phyloP scores from a whole-genome alignment of 768 basidiomycete genomes.

The Sistotremastrum suecicum region DNA sequence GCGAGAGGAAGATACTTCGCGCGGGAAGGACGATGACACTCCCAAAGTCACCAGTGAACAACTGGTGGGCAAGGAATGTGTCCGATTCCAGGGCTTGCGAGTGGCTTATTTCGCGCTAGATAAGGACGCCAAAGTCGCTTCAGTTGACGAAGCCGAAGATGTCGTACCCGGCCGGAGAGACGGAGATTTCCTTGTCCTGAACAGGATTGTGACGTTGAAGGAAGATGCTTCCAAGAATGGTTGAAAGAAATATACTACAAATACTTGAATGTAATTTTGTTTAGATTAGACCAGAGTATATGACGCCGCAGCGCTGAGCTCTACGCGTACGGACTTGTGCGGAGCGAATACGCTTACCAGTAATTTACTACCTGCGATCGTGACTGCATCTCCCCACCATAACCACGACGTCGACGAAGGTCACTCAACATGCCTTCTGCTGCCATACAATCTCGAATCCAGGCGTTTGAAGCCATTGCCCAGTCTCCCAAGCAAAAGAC shows the following conservation, averaged over 20 bases:
- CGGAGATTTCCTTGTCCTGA: conserved; percentile 75
- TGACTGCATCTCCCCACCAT: too few species aligned
- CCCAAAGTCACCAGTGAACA: conserved; percentile 67
- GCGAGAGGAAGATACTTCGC: conserved; percentile 23
- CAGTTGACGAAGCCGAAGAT: conserved; percentile 40
- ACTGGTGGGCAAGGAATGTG: conserved; percentile 79
- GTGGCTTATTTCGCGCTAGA: conserved; percentile 94
- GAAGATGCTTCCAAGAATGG: conserved; percentile 74
- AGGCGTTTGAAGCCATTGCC: conserved; percentile 47
- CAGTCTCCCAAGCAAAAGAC: conserved; percentile 7
- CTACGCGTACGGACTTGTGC: too few species aligned
- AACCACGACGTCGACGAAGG: too few species aligned
- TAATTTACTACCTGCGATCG: too few species aligned
- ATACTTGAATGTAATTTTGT: too few species aligned
- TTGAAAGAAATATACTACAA: conserved; percentile 4
- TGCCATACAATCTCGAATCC: conserved; percentile 43
- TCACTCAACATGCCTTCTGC: conserved; percentile 25
- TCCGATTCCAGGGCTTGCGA: conserved; percentile 93
- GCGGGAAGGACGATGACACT: conserved; percentile 32
- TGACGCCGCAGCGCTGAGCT: too few species aligned
- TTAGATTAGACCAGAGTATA: too few species aligned
- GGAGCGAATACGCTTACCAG: too few species aligned
- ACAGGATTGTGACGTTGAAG: conserved; percentile 88
- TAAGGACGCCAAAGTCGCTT: conserved; percentile 60
- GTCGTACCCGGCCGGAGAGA: conserved; percentile 31